These are phyloP conservation scores for Fusarium pseudocircinatum DNA, from an alignment of 2,329 filamentous ascomycete genomes.

Conservation along the genomic window DNA sequence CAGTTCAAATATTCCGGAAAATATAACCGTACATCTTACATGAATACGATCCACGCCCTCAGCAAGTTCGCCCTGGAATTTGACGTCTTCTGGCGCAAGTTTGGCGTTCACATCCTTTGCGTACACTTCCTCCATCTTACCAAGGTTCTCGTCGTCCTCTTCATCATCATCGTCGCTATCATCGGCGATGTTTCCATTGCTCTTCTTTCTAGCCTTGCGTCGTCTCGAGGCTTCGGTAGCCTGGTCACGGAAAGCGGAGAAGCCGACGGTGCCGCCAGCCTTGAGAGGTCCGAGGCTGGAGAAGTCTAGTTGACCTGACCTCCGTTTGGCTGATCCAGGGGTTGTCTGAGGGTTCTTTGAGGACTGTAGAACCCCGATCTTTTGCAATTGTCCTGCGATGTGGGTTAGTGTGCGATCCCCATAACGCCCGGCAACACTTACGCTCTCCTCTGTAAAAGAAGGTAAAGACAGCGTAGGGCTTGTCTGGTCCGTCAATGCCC, in stretches of 20 bases:
- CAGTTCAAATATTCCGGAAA: neutral
- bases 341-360: conserved; percentile 72
- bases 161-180: conserved; percentile 83
- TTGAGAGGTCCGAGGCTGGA: conserved; percentile 86
- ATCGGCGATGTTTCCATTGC: conserved; percentile 72
- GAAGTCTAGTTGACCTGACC: conserved; percentile 86
- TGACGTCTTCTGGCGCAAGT: conserved; percentile 75
- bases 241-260: conserved; percentile 84
- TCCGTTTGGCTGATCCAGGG: conserved; percentile 73
- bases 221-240: conserved; percentile 65
- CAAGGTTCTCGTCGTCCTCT: conserved; percentile 66
- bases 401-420: conserved; percentile 38
- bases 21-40: conserved; percentile 57
- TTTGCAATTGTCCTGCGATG: conserved; percentile 85
- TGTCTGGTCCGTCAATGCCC: conserved; percentile 93
- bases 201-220: conserved; percentile 68
- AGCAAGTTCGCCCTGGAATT: conserved; percentile 77
- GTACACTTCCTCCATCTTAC: conserved; percentile 72
- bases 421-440: conserved; percentile 60
- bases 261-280: conserved; percentile 87
- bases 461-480: conserved; percentile 95
- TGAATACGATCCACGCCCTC: conserved; percentile 85
- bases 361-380: conserved; percentile 87
- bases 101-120: conserved; percentile 69
- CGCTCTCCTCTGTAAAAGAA: conserved; percentile 97